These are phyloP conservation scores for Talaromyces sp. DNA, from an alignment of 2,329 filamentous ascomycete species.

Conservation along the genomic window DNA sequence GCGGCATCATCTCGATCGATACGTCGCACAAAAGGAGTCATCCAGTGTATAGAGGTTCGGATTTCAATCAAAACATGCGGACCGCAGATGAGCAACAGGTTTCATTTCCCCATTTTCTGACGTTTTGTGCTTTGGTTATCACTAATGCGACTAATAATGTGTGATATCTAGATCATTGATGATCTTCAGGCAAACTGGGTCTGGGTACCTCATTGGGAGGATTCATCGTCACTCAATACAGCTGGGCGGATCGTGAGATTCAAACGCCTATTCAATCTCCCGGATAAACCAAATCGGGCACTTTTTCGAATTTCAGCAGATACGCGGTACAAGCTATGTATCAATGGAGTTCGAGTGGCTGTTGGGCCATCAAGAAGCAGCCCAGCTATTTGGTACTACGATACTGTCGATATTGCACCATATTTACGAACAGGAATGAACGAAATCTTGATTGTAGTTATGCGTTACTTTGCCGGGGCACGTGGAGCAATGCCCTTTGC, in stretches of 20 bases:
- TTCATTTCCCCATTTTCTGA: not conserved
- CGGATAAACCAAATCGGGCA: not conserved
- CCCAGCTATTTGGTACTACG: not conserved
- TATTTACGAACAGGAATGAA: not conserved
- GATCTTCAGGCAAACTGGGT: slow-evolving; percentile 40
- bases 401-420: not conserved
- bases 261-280: slow-evolving; percentile 23
- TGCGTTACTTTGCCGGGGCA: not conserved
- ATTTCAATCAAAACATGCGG: not conserved
- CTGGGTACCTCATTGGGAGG: slow-evolving; percentile 37
- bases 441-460: not conserved
- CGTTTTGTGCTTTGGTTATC: not conserved
- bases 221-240: slow-evolving; percentile 31
- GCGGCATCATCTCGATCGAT: not conserved
- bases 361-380: not conserved
- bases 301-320: not conserved
- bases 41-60: not conserved
- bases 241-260: slow-evolving; percentile 35
- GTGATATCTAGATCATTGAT: slow-evolving; percentile 28
- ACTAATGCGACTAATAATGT: not conserved
- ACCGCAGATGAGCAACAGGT: not conserved
- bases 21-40: not conserved
- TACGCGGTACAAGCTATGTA: not conserved
- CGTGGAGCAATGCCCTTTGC: not conserved
- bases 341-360: not conserved